Conservation (phyloP, 2,329 filamentous ascomycete genomes). For the Pseudovirgaria hyperparasitica region DNA sequence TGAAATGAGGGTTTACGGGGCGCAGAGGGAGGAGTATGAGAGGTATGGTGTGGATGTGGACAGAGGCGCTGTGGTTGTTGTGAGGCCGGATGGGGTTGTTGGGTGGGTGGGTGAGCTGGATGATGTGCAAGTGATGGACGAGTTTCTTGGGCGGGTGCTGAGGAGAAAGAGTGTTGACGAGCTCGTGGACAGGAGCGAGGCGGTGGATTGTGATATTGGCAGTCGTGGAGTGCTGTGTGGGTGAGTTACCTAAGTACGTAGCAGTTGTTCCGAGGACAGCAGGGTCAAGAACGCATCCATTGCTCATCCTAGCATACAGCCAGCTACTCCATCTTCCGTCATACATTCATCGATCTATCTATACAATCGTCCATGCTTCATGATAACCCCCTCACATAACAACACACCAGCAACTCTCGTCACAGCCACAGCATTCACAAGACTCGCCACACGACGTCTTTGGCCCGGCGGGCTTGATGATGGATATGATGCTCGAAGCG, state of each 20-base stretch:
- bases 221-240: no score
- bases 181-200: no score
- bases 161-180: no score
- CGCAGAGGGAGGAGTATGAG: neutral
- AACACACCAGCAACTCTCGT: constrained; percentile 23
- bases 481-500: constrained; percentile 21
- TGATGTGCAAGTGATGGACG: constrained; percentile 1
- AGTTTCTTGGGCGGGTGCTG: neutral
- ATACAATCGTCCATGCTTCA: no score
- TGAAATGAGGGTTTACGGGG: neutral
- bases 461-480: constrained; percentile 24
- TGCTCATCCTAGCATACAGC: no score
- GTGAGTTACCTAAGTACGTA: no score
- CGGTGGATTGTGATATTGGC: no score
- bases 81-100: constrained; percentile 2
- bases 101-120: constrained; percentile 1
- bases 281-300: no score
- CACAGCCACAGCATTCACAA: constrained; percentile 26
- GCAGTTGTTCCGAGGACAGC: no score
- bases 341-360: no score
- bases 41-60: constrained; percentile 1
- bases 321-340: no score
- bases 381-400: constrained; percentile 21
- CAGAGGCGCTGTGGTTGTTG: neutral
- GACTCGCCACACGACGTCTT: constrained; percentile 18